These are phyloP conservation scores for Triglochin maritima DNA, from an alignment of 106 monocot species.

Conservation along the genomic window DNA sequence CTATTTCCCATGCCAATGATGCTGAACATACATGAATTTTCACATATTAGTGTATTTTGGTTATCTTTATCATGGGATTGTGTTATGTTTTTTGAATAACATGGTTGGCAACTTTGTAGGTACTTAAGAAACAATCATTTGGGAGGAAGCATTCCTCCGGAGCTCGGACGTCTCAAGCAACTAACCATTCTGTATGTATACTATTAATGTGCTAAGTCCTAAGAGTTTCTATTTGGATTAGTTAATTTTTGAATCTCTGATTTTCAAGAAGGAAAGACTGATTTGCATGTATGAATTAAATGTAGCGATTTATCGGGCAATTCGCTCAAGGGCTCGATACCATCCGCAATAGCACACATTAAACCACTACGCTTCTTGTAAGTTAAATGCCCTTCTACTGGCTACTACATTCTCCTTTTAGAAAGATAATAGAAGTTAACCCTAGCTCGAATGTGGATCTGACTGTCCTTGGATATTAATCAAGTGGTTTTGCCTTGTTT, in stretches of 20 bases:
- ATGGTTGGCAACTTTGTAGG: constrained; percentile 16
- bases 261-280: too few species aligned
- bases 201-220: background rate
- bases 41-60: background rate
- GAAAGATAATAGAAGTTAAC: background rate
- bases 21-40: too few species aligned
- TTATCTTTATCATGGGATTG: background rate
- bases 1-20: too few species aligned
- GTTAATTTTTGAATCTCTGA: too few species aligned
- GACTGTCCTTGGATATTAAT: background rate
- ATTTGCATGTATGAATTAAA: background rate
- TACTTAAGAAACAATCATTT: constrained; percentile 86
- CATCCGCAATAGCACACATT: constrained; percentile 59
- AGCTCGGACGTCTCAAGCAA: constrained; percentile 54
- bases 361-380: constrained; percentile 64
- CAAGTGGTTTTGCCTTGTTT: background rate
- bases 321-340: constrained; percentile 71
- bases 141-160: constrained; percentile 74
- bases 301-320: constrained; percentile 93
- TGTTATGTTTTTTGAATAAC: background rate
- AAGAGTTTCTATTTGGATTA: background rate
- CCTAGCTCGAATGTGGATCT: background rate
- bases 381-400: constrained; percentile 13
- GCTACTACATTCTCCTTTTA: background rate
- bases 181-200: constrained; percentile 65